Percentiles rank a stretch among this genome's conserved stretches.
These are phyloP conservation scores for Aspergillus flavus DNA, from an alignment of 2,329 filamentous ascomycete genomes.

Conservation along the genomic window DNA sequence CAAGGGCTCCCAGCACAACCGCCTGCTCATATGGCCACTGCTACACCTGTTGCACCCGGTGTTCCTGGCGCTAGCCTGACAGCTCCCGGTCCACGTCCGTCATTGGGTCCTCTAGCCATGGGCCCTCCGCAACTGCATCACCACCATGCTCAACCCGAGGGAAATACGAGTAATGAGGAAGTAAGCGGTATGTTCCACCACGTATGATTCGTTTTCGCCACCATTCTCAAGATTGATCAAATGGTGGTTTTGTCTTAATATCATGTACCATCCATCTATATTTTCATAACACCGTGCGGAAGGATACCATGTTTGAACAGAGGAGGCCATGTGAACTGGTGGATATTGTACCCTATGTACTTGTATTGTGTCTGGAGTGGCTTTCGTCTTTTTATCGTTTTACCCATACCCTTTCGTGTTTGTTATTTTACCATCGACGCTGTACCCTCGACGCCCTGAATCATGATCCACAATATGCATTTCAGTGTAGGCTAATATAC, in stretches of 20 bases:
- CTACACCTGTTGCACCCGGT: conserved; percentile 60
- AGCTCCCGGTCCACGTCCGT: conserved; percentile 34
- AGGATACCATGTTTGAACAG: conserved; percentile 10
- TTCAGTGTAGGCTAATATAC: conserved; percentile 48
- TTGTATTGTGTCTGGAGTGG: conserved; percentile 14
- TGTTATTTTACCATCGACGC: conserved; percentile 22
- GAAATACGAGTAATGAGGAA: conserved; percentile 63
- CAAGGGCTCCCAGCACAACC: conserved; percentile 69
- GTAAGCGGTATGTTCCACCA: conserved; percentile 98
- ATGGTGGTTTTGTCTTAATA: conserved; percentile 16
- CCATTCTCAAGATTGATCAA: conserved; percentile 6
- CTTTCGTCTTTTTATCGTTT: conserved; percentile 10
- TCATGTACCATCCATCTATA: conserved; percentile 6
- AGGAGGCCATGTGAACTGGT: conserved; percentile 8
- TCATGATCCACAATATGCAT: conserved; percentile 22
- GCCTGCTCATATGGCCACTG: conserved; percentile 67
- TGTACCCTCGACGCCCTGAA: conserved; percentile 16
- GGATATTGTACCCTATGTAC: conserved; percentile 13
- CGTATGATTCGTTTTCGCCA: conserved; percentile 63
- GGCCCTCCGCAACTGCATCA: conserved; percentile 70
- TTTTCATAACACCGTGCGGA: conserved; percentile 6
- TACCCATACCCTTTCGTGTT: conserved; percentile 27
- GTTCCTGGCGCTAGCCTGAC: conserved; percentile 65
- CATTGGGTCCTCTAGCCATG: conserved; percentile 66
- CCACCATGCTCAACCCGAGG: conserved; percentile 72